phyloP scores from a whole-genome alignment of 2,329 filamentous ascomycete genomes.

The Tympanopsis confertula region DNA sequence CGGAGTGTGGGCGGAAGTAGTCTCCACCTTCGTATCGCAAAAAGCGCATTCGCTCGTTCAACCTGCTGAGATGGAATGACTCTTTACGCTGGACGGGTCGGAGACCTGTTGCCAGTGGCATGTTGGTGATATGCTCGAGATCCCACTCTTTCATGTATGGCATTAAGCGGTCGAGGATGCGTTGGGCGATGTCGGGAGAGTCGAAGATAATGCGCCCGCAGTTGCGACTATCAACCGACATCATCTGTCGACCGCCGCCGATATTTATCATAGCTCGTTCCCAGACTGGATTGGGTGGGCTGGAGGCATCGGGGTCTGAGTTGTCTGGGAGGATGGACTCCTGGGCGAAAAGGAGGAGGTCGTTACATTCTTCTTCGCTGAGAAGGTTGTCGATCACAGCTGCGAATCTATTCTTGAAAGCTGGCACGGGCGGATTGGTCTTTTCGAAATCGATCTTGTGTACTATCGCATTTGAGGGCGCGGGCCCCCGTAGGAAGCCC shows the following conservation, averaged over 20 bases:
- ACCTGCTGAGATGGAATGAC: slow-evolving; percentile 21
- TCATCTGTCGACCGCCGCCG: slow-evolving; percentile 29
- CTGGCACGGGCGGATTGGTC: slow-evolving; percentile 18
- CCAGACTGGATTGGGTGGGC: slow-evolving; percentile 23
- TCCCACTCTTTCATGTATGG: neutral
- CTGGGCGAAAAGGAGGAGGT: slow-evolving; percentile 28
- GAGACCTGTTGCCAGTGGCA: slow-evolving; percentile 9
- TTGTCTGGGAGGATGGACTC: slow-evolving; percentile 14
- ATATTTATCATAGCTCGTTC: slow-evolving; percentile 40
- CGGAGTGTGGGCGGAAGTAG: slow-evolving; percentile 41
- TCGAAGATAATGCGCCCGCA: slow-evolving; percentile 46
- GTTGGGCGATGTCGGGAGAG: slow-evolving; percentile 26
- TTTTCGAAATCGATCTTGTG: slow-evolving; percentile 30
- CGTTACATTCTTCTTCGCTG: slow-evolving; percentile 32
- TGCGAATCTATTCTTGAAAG: slow-evolving; percentile 32
- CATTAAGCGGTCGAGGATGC: slow-evolving; percentile 26
- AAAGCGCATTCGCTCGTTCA: slow-evolving; percentile 44
- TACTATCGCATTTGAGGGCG: slow-evolving; percentile 18
- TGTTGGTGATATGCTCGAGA: neutral
- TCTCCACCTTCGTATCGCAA: slow-evolving; percentile 41
- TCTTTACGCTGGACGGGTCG: slow-evolving; percentile 26
- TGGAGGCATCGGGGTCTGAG: too few relatives aligned
- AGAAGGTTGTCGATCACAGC: slow-evolving; percentile 38
- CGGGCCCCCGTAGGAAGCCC: too few relatives aligned
- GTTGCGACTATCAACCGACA: slow-evolving; percentile 33